phyloP scores from a whole-genome alignment of 2,329 filamentous ascomycete species.

The Ophiosphaerella herpotricha region DNA sequence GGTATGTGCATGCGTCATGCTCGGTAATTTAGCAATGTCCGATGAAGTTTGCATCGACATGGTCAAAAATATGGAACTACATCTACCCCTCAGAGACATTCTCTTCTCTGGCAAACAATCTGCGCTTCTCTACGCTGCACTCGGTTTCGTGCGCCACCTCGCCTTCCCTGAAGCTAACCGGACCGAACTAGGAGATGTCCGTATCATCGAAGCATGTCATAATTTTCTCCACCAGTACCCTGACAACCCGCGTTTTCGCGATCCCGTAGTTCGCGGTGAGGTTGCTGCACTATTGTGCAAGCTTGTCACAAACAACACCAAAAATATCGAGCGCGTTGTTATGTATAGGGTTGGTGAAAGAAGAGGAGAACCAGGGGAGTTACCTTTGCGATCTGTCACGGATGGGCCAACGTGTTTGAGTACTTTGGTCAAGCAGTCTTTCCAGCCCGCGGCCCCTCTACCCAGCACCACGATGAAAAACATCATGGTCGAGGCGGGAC shows the following conservation, averaged over 20 bases:
- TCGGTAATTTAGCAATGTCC: constrained; percentile 46
- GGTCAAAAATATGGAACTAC: constrained; percentile 39
- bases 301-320: constrained; percentile 36
- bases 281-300: constrained; percentile 42
- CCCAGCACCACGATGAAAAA: constrained; percentile 47
- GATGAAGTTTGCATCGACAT: constrained; percentile 41
- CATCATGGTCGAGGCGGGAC: constrained; percentile 41
- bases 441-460: constrained; percentile 35
- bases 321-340: constrained; percentile 38
- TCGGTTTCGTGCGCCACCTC: constrained; percentile 45
- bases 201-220: constrained; percentile 38
- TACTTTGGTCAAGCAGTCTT: constrained; percentile 33
- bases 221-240: constrained; percentile 26
- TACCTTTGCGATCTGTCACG: neutral
- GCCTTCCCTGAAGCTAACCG: constrained; percentile 42
- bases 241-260: constrained; percentile 5
- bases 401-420: constrained; percentile 2
- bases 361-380: neutral
- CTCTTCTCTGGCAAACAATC: constrained; percentile 31
- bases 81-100: constrained; percentile 34
- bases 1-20: constrained; percentile 43
- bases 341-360: constrained; percentile 22
- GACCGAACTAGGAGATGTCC: constrained; percentile 33
- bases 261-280: constrained; percentile 42
- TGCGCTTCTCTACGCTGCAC: constrained; percentile 41